Evolutionary conservation across 1,284 basidiomycete species (phyloP).

Genomic region (Heterobasidion occidentale): DNA sequence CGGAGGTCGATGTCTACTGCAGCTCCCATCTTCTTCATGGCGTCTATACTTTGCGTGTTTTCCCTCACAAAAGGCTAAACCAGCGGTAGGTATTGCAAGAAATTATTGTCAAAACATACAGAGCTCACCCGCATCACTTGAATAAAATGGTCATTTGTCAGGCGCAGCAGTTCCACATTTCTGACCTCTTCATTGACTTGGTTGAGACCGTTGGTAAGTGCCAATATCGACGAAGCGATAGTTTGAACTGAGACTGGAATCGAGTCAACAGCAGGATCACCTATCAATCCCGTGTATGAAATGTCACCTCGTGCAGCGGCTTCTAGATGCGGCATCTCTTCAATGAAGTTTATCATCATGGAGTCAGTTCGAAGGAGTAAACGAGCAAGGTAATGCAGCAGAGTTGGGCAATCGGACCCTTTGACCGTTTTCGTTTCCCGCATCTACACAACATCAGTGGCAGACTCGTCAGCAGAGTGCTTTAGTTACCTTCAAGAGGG

Average conservation of each 20-base stretch:
- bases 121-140: constrained; percentile 54
- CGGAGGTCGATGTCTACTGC: constrained; percentile 53
- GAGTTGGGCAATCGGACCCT: constrained; percentile 68
- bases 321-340: constrained; percentile 78
- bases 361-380: constrained; percentile 69
- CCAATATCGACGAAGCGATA: constrained; percentile 49
- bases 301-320: constrained; percentile 69
- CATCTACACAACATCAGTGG: constrained; percentile 37
- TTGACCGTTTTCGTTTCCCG: constrained; percentile 79
- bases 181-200: constrained; percentile 53
- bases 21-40: constrained; percentile 53
- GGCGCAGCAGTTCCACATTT: constrained; percentile 25
- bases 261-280: neutral
- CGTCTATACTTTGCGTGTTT: constrained; percentile 45
- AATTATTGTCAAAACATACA: neutral
- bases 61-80: constrained; percentile 50
- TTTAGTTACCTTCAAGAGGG: constrained; percentile 63
- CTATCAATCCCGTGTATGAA: neutral
- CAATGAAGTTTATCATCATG: constrained; percentile 63
- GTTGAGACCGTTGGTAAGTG: constrained; percentile 48
- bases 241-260: constrained; percentile 62
- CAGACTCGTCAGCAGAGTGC: neutral
- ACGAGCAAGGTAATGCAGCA: constrained; percentile 80
- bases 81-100: neutral
- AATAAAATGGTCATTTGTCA: constrained; percentile 53